These are phyloP conservation scores for Willaertia magna DNA, from an alignment of 208 protist genomes.

Conservation along the genomic window DNA sequence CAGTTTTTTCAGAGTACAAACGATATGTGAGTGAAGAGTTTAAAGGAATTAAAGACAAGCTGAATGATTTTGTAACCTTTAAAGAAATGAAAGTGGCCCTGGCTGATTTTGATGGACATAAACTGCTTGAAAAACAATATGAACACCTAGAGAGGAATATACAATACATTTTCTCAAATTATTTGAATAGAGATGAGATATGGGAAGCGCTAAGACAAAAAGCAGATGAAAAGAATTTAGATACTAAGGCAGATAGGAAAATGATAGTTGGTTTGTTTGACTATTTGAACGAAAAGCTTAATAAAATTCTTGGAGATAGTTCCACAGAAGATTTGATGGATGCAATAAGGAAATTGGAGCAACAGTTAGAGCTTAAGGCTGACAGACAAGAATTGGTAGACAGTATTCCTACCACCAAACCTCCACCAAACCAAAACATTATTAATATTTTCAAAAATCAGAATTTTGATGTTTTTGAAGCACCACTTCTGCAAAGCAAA, in stretches of 20 bases:
- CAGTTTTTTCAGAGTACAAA: too few relatives aligned
- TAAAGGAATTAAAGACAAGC: not conserved
- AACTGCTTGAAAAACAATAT: not conserved
- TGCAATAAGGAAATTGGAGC: not conserved
- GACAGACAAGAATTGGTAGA: not conserved
- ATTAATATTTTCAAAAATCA: too few relatives aligned
- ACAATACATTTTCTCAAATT: not conserved
- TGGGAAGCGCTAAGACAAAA: not conserved
- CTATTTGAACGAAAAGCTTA: conserved; percentile 5
- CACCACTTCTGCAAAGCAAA: too few relatives aligned
- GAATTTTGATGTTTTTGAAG: too few relatives aligned
- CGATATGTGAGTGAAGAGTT: not conserved
- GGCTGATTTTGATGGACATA: not conserved
- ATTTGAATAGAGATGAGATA: not conserved
- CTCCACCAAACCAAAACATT: too few relatives aligned
- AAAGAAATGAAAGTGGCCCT: not conserved
- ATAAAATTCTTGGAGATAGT: not conserved
- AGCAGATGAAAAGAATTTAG: conserved; percentile 3
- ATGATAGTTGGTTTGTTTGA: not conserved
- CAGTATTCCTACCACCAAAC: too few relatives aligned
- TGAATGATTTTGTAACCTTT: not conserved
- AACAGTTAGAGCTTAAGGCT: not conserved
- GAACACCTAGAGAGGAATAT: not conserved
- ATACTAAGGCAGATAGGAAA: not conserved
- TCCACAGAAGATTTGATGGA: not conserved